Evolutionary conservation across 2,329 filamentous ascomycete species (phyloP), one percentile per base, ranked within the genome.

Genomic region (Colletotrichum incanum): DNA sequence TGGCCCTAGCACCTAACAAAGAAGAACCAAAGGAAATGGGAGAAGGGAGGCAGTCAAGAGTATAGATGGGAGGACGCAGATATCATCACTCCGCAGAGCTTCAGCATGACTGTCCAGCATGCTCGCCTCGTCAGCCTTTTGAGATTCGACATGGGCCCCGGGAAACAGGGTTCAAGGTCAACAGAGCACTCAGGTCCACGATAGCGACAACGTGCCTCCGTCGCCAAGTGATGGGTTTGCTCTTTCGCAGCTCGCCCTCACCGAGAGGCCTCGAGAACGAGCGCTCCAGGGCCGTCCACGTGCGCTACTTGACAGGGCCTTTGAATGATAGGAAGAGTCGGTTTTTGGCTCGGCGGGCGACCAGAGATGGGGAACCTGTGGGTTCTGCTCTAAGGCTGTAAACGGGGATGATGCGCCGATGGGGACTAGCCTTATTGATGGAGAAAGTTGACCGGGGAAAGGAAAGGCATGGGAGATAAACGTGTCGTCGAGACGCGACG

Each of bases 381-480:
- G 43, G 45, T 37, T 62, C 31, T 39, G 31, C 5, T 37, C 41
- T 12, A 31, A 47, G 58, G 41, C 41, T 62, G 14, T 41, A 52
- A 63, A 63, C 34, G 34, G 60, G 47, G 18, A 41, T 62, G 16
- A 52, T 63, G 47, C n/a, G 47, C 60, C 47, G 60, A 52, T 52
- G 47, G 47, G 18, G 45, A 54, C 47, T 63, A 52, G 47, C 47
- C 47, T 63, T 63, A 37, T 28, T 41, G 16, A 54, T 41, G 37
- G 61, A 39, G 54, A 26, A 12, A 31, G 49, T 31, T 39, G 31
- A 20, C 59, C 31, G n/a, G 45, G 59, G 59, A 3, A 45, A 8
- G 28, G 18, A 45, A 16, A n/a, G 18, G 12, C 14, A 34, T 34
- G 58, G 41, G 8, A 9, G 14, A 31, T 31, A 34, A 54, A 54